A percentile compares a stretch with the other conserved stretches of the same genome.
Conservation (phyloP, 2,329 filamentous ascomycete species). For the Trichoderma sp. region DNA sequence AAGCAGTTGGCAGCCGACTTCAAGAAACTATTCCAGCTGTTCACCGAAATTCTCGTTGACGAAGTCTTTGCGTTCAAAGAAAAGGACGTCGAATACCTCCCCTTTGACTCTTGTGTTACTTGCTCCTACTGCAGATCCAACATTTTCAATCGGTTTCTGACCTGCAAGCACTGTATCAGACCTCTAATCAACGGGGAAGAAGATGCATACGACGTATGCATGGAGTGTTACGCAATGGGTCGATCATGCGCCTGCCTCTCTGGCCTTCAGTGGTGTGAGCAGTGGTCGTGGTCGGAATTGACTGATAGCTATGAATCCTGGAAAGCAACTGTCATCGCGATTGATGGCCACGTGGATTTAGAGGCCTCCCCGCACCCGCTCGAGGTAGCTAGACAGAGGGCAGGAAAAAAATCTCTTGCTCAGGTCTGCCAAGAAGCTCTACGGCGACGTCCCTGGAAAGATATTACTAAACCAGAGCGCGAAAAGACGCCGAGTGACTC, state of each 20-base stretch:
- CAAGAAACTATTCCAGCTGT: slow-evolving; percentile 72
- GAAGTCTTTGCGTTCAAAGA: slow-evolving; percentile 79
- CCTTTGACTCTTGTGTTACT: slow-evolving; percentile 86
- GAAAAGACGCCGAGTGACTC: slow-evolving; percentile 47
- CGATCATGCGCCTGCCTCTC: slow-evolving; percentile 88
- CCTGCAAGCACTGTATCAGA: slow-evolving; percentile 79
- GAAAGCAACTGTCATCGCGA: slow-evolving; percentile 72
- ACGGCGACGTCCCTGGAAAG: slow-evolving; percentile 73
- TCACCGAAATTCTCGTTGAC: slow-evolving; percentile 73
- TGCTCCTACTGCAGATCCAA: slow-evolving; percentile 96
- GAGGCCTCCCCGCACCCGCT: slow-evolving; percentile 67
- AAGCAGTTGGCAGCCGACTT: slow-evolving; percentile 80
- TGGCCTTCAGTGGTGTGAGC: slow-evolving; percentile 83
- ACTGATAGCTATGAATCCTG: slow-evolving; percentile 76
- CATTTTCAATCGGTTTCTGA: slow-evolving; percentile 95
- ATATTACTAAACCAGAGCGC: slow-evolving; percentile 63
- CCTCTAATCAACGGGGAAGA: slow-evolving; percentile 63
- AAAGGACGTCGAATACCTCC: slow-evolving; percentile 68
- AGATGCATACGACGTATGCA: slow-evolving; percentile 92
- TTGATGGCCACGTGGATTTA: slow-evolving; percentile 64
- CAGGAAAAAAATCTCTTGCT: slow-evolving; percentile 75
- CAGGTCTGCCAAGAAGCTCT: slow-evolving; percentile 94
- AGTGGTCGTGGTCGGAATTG: slow-evolving; percentile 82
- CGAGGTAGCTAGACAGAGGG: slow-evolving; percentile 62
- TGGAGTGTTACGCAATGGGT: slow-evolving; percentile 99